Evolutionary conservation across 2,329 filamentous ascomycete species (phyloP), one percentile per base, ranked within the genome.

Genomic region (Metarhizium humberi): DNA sequence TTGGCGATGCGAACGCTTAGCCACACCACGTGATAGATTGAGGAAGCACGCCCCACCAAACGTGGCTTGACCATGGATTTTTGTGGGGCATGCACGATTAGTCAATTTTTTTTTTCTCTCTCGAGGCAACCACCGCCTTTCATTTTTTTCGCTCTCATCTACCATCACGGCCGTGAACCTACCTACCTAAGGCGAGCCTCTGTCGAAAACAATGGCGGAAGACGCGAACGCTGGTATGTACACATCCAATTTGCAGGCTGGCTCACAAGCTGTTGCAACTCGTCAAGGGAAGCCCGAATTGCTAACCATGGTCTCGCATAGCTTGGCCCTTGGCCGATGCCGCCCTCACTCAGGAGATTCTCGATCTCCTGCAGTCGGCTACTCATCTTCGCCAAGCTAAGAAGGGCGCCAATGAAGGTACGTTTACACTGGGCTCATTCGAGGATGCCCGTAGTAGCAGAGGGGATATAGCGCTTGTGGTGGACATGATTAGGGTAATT

Each of bases 331-430:
- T 87, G 69, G 86, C 87, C 71, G 86, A 90, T 68, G 79, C 82
- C 67, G 81, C 83, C 65, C 79, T 95, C 61, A 83, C 87, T 55
- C 86, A 91, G 77, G 85, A 92, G 71, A 84, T 96, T 60, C 82
- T 96, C 60, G 88, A 95, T 64, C 80, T 91, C 55, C 79, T 92
- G 59, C 88, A 92, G 76, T 85, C 88, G 67, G 72, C 84, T 67
- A 87, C 75, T 79, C 82, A 68, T 57, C 60, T 66, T 67, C 80
- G 85, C 52, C 89, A 94, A 79, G 75, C 92, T 62, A 94, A 94
- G 80, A 95, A 94, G 79, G 89, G 90, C 59, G 89, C 88, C 69
- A 92, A 92, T 80, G 87, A 90, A 71, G 78, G 75, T 76, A 70
- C 51, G 67, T 59, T 30, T 0, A 6, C 45, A 11, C 38, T 1